A percentile compares a stretch with the other conserved stretches of the same genome.
Evolutionary conservation across 1,284 basidiomycete genomes (phyloP).

Genomic region (Phylloporus gajari): DNA sequence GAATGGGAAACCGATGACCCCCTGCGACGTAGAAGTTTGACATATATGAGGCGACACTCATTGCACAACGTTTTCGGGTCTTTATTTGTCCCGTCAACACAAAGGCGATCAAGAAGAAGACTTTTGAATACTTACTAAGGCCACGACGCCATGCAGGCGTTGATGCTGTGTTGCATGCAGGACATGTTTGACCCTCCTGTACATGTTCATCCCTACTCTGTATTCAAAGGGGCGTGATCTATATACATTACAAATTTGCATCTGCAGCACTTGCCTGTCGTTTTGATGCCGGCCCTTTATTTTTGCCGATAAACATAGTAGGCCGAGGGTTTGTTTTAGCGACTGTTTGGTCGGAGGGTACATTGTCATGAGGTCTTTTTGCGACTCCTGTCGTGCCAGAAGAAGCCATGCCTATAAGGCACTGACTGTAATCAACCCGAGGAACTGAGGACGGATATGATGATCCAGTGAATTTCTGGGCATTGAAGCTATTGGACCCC

Average conservation of each 20-base stretch:
- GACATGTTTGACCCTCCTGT: slow-evolving; percentile 73
- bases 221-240: slow-evolving; percentile 25
- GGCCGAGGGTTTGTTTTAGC: no score
- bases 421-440: no score
- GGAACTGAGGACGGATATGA: no score
- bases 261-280: slow-evolving; percentile 54
- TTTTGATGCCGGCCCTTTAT: slow-evolving; percentile 47
- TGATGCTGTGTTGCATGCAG: slow-evolving; percentile 82
- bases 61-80: slow-evolving; percentile 69
- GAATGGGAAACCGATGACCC: slow-evolving; percentile 24
- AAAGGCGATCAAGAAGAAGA: slow-evolving; percentile 39
- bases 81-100: slow-evolving; percentile 41
- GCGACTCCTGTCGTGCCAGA: no score
- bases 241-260: slow-evolving; percentile 17
- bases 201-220: slow-evolving; percentile 58
- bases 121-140: slow-evolving; percentile 66
- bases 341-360: no score
- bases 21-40: slow-evolving; percentile 60
- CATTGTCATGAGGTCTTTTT: no score
- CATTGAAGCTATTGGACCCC: no score
- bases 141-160: slow-evolving; percentile 86
- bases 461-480: no score
- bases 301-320: slow-evolving; percentile 35
- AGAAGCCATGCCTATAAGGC: no score
- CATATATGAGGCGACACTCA: slow-evolving; percentile 69